Base-by-base conservation (phyloP, 2,329 filamentous ascomycete genomes). In the Alternaria tenuissima region DNA sequence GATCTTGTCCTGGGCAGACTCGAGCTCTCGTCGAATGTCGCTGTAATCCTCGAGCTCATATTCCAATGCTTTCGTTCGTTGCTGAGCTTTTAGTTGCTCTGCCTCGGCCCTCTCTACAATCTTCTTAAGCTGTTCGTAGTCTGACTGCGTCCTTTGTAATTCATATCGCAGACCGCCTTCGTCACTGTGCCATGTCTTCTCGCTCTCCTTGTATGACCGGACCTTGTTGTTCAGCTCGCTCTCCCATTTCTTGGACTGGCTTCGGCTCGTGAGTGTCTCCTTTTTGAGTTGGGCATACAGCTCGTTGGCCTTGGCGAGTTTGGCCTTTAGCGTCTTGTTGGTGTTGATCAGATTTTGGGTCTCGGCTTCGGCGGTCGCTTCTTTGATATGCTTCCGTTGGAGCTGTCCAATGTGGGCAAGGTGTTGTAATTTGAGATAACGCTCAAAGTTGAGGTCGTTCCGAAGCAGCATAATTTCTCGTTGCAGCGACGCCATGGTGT, bases 391-490 rank as follows among this genome's bases (percentile, higher is more conserved):
- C 63, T 89, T 88, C 14, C 91, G 85, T 67, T 91, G 89, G 42
- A 95, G 80, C 70, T 92, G 90, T 1, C 91, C 91, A 72, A 95
- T 94, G 60, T 94, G 91, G 2, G 89, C 87, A 66, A 94, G 87
- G 75, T 94, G 92, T 71, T 95, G 92, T 65, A 93, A 88, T 74
- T 94, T 94, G 70, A 94, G 85, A 76, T 93, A 94, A 26, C 91
- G 85, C 76, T 95, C 92, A 71, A 94, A 95, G 65, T 91, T 91
- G 43, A 95, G 82, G 68, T 95, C 91, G 63, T 94, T 95, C 44
- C 90, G 88, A 11, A 95, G 78, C 2, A 94, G 80, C 54, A 93
- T 85, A n/a, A 93, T 86, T 68, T 93, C 89, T 42, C 90, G 86
- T 66, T 92, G 88, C 4, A 95, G 80, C 84, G 76, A 74, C 7